phyloP scores from a whole-genome alignment of 1,139 yeast species.

The Taiozyma onychis region DNA sequence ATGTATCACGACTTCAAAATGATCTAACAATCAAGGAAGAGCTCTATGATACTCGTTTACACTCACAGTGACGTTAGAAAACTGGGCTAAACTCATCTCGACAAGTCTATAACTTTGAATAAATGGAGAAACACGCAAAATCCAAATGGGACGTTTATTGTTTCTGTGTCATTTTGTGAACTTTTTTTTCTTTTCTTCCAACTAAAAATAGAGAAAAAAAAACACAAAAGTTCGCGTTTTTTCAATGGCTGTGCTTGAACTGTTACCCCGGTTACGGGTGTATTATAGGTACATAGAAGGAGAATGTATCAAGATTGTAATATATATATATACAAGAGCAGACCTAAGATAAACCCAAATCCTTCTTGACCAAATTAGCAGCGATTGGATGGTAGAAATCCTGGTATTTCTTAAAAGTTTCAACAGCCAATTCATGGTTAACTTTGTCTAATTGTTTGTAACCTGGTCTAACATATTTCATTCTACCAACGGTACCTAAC shows the following conservation, averaged over 20 bases:
- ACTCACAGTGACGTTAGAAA: slow-evolving; percentile 24
- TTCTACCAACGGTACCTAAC: slow-evolving; percentile 90
- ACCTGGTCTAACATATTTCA: slow-evolving; percentile 92
- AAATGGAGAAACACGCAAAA: no score
- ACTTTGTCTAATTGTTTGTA: slow-evolving; percentile 59
- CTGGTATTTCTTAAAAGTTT: slow-evolving; percentile 56
- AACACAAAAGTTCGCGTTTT: not conserved
- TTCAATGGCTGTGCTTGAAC: not conserved
- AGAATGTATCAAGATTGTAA: not conserved
- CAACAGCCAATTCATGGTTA: slow-evolving; percentile 59
- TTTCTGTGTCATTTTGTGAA: not conserved
- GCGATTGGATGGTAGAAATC: slow-evolving; percentile 80
- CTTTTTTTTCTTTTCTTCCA: not conserved
- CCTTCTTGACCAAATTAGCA: slow-evolving; percentile 71
- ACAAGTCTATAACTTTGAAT: no score
- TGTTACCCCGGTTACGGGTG: not conserved
- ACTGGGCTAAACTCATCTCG: slow-evolving; percentile 11
- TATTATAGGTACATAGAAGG: no score
- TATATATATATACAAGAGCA: not conserved
- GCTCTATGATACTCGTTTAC: no score
- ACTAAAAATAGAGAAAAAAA: not conserved
- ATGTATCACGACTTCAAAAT: no score
- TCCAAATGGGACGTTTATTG: no score
- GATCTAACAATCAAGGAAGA: no score
- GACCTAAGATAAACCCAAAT: slow-evolving; percentile 32